A percentile compares a stretch with the other conserved stretches of the same genome.
Evolutionary conservation across 1,284 basidiomycete species (phyloP).

Genomic region (Cystobasidium slooffiae): DNA sequence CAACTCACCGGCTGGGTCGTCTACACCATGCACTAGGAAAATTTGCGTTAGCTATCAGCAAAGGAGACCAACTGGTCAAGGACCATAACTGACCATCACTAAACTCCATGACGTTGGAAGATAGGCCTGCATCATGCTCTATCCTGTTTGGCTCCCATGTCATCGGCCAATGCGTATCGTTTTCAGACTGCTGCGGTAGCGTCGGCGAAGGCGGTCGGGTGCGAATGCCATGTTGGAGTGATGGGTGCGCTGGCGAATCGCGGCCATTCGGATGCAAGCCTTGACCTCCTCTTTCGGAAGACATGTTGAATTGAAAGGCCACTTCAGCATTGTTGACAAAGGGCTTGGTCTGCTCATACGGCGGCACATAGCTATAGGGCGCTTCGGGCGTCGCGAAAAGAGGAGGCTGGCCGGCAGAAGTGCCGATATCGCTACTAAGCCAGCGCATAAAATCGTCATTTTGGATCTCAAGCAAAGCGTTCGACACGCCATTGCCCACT

Average conservation of each 20-base stretch:
- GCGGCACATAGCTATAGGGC: background rate
- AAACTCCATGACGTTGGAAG: constrained; percentile 12
- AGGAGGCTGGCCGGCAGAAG: background rate
- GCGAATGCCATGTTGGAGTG: constrained; percentile 14
- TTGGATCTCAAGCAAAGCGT: background rate
- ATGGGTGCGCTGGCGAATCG: background rate
- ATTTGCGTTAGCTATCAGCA: background rate
- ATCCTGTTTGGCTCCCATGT: constrained; percentile 17
- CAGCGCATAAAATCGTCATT: constrained; percentile 23
- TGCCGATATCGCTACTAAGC: constrained; percentile 12
- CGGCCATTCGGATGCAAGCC: background rate
- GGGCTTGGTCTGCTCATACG: background rate
- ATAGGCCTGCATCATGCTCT: constrained; percentile 18
- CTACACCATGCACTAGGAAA: background rate
- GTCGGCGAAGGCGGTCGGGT: constrained; percentile 12
- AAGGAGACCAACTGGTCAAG: background rate
- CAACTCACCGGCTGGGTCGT: background rate
- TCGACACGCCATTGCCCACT: background rate
- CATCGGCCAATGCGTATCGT: constrained; percentile 13
- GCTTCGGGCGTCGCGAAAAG: constrained; percentile 1
- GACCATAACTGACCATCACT: background rate
- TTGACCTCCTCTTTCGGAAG: constrained; percentile 8
- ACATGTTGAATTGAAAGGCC: constrained; percentile 9
- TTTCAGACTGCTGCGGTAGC: background rate
- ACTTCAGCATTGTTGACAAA: background rate